phyloP scores from a whole-genome alignment of 352 stramenopile species.

The Blastocystis sp. region DNA sequence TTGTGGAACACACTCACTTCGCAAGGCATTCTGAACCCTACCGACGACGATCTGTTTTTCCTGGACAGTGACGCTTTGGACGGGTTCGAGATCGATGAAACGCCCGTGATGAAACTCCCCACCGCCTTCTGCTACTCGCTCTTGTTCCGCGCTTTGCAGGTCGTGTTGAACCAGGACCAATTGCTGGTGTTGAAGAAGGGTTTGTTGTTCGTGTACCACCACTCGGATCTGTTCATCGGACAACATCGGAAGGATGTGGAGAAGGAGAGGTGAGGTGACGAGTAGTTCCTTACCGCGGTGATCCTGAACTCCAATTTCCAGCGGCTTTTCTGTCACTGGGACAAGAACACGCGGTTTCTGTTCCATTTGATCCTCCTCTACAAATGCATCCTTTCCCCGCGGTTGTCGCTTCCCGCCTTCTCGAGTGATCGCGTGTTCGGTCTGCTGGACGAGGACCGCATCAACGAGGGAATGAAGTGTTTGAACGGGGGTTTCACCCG shows the following conservation, averaged over 20 bases:
- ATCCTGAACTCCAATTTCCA: conserved; percentile 42
- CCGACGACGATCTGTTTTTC: background rate
- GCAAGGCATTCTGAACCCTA: background rate
- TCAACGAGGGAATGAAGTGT: background rate
- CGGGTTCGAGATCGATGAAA: background rate
- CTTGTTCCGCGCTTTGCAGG: background rate
- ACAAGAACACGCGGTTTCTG: conserved; percentile 35
- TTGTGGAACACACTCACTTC: background rate
- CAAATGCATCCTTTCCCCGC: background rate
- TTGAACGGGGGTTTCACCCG: background rate
- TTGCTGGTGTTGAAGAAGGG: conserved; percentile 34
- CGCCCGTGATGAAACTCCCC: background rate
- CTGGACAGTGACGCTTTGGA: background rate
- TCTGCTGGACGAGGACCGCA: background rate
- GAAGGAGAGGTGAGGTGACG: background rate
- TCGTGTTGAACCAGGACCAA: conserved; percentile 33
- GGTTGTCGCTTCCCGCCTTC: background rate
- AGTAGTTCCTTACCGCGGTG: conserved; percentile 22
- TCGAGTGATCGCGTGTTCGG: background rate
- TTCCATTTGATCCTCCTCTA: conserved; percentile 54
- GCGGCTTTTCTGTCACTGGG: conserved; percentile 46
- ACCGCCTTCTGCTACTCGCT: background rate
- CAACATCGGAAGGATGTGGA: background rate
- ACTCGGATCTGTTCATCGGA: conserved; percentile 39
- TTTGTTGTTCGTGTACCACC: conserved; percentile 44